Evolutionary conservation across 345 rosid species (phyloP).

Genomic region (Euphorbia pulcherrima): DNA sequence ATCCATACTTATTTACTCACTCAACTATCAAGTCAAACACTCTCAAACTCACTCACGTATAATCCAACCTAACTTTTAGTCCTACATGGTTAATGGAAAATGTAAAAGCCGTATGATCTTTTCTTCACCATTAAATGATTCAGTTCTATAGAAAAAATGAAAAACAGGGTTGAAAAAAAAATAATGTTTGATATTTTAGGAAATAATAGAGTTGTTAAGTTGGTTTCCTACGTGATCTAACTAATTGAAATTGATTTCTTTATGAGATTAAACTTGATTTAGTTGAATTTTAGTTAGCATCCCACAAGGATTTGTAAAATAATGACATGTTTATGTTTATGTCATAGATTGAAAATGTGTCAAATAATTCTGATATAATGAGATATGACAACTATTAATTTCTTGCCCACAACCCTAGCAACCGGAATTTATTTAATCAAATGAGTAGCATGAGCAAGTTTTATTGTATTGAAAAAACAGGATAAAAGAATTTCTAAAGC

Average conservation of each 20-base stretch:
- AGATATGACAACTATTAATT: neutral
- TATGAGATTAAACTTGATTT: neutral
- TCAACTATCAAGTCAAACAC: too few species aligned
- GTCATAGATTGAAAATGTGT: neutral
- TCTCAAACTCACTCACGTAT: too few species aligned
- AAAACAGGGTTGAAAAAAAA: neutral
- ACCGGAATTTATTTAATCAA: neutral
- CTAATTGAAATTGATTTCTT: too few species aligned
- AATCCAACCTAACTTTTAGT: too few species aligned
- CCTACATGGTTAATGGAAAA: too few species aligned
- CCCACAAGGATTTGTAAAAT: neutral
- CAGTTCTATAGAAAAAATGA: neutral
- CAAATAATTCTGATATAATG: neutral
- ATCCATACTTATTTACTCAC: too few species aligned
- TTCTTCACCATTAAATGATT: too few species aligned
- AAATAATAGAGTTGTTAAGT: neutral
- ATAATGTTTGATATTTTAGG: constrained; percentile 3
- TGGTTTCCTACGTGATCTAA: neutral
- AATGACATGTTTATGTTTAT: neutral
- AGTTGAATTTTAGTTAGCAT: neutral
- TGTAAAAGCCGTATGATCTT: too few species aligned
- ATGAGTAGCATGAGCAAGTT: neutral
- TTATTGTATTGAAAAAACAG: too few species aligned
- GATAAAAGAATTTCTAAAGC: too few species aligned
- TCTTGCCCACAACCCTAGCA: neutral